Evolutionary conservation across 1,284 basidiomycete genomes (phyloP).

Genomic region (Phaffia rhodozyma): DNA sequence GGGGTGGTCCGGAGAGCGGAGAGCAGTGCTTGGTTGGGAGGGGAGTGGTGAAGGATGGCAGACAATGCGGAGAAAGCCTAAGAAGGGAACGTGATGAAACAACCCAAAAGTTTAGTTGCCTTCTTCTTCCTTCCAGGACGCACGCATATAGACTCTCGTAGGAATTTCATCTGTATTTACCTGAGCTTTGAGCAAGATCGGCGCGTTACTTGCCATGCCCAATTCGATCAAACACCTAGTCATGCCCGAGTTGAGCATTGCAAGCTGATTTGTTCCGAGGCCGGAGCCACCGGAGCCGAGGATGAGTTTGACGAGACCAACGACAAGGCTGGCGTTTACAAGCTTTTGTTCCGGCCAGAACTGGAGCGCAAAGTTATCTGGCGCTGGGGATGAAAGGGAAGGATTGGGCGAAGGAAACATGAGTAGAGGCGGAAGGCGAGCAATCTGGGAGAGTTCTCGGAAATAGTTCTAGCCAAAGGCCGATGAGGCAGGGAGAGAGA

Average conservation of each 20-base stretch:
- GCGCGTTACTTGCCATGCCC: constrained; percentile 81
- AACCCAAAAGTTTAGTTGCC: constrained; percentile 35
- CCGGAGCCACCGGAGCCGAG: constrained; percentile 49
- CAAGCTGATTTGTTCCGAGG: constrained; percentile 39
- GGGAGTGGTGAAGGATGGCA: constrained; percentile 39
- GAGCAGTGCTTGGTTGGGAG: constrained; percentile 42
- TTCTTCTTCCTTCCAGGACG: too few relatives aligned
- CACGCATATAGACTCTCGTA: neutral
- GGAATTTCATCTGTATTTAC: constrained; percentile 32
- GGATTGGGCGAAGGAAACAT: constrained; percentile 65
- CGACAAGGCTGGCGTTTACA: constrained; percentile 59
- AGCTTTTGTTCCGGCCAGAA: constrained; percentile 91
- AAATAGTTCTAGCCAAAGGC: constrained; percentile 86
- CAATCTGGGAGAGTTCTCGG: constrained; percentile 76
- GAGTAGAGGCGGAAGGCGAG: constrained; percentile 66
- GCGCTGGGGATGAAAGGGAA: constrained; percentile 51
- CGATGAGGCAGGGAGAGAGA: neutral
- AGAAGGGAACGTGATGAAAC: constrained; percentile 32
- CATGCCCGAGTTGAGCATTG: constrained; percentile 47
- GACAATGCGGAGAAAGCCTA: constrained; percentile 67
- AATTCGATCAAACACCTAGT: constrained; percentile 77
- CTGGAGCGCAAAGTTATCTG: constrained; percentile 88
- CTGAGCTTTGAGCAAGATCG: constrained; percentile 72
- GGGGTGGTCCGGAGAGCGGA: constrained; percentile 35
- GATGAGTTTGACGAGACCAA: constrained; percentile 55